A percentile compares a stretch with the other conserved stretches of the same genome.
phyloP scores from a whole-genome alignment of 768 basidiomycete genomes.

The Suillus subluteus region DNA sequence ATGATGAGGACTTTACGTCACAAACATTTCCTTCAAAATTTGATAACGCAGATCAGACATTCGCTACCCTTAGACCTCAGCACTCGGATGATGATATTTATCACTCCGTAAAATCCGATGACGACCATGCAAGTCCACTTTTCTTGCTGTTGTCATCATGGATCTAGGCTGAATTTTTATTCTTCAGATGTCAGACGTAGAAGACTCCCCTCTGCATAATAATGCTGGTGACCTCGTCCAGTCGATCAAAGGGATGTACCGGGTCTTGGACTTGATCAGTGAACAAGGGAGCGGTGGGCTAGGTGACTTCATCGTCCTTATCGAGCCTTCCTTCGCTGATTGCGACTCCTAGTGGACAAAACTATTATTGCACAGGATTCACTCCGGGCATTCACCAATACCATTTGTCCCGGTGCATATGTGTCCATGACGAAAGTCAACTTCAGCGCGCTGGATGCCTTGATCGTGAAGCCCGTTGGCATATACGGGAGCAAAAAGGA shows the following conservation, averaged over 20 bases:
- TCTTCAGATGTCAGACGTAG: constrained; percentile 24
- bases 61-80: background rate
- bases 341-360: constrained; percentile 52
- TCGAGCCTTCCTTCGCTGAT: background rate
- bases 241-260: constrained; percentile 50
- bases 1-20: background rate
- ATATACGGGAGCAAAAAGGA: constrained; percentile 59
- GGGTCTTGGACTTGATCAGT: constrained; percentile 55
- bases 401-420: constrained; percentile 55
- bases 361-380: constrained; percentile 60
- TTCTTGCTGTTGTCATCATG: background rate
- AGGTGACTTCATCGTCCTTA: constrained; percentile 38
- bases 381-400: constrained; percentile 51
- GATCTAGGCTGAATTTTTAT: background rate
- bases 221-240: constrained; percentile 26
- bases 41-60: background rate
- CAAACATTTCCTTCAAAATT: background rate
- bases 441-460: constrained; percentile 53
- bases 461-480: constrained; percentile 52
- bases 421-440: constrained; percentile 57
- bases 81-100: background rate
- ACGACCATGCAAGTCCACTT: background rate
- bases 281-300: constrained; percentile 56
- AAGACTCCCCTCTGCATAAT: constrained; percentile 9
- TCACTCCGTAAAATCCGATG: background rate